Conservation (phyloP, 1,284 basidiomycete species). For the Agaricales sp. region DNA sequence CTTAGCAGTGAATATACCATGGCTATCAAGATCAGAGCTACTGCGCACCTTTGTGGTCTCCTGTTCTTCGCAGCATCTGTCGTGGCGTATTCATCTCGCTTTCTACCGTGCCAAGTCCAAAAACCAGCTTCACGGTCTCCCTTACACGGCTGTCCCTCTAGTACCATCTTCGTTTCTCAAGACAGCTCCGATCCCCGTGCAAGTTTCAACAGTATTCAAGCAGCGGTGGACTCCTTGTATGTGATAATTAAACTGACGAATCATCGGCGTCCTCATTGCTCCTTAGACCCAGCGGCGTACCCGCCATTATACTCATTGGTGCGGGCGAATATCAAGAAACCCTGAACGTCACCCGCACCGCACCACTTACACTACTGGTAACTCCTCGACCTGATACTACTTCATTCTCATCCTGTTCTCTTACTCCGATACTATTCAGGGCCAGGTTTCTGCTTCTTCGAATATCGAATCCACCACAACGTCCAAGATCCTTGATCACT, state of each 20-base stretch:
- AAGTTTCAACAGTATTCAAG: slow-evolving; percentile 38
- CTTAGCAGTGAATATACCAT: background rate
- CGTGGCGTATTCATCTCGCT: slow-evolving; percentile 32
- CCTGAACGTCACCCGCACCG: slow-evolving; percentile 43
- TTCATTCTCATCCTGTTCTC: background rate
- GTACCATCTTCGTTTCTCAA: slow-evolving; percentile 48
- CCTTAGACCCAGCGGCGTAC: slow-evolving; percentile 26
- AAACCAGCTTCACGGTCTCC: slow-evolving; percentile 31
- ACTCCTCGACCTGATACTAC: background rate
- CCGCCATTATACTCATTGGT: slow-evolving; percentile 44
- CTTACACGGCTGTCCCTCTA: slow-evolving; percentile 39
- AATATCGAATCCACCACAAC: slow-evolving; percentile 19
- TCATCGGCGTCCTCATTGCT: slow-evolving; percentile 5
- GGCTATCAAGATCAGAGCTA: background rate
- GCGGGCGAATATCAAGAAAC: slow-evolving; percentile 54
- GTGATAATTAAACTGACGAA: slow-evolving; percentile 10
- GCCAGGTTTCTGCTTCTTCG: slow-evolving; percentile 33
- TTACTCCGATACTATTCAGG: no score
- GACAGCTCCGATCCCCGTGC: slow-evolving; percentile 28
- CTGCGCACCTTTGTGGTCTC: background rate
- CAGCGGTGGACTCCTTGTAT: slow-evolving; percentile 43
- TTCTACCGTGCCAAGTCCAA: slow-evolving; percentile 38
- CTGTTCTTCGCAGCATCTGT: background rate
- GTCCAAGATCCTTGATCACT: slow-evolving; percentile 19
- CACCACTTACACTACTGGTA: slow-evolving; percentile 47